phyloP scores from a whole-genome alignment of 2,329 filamentous ascomycete genomes.

The Stachybotrys chartarum region DNA sequence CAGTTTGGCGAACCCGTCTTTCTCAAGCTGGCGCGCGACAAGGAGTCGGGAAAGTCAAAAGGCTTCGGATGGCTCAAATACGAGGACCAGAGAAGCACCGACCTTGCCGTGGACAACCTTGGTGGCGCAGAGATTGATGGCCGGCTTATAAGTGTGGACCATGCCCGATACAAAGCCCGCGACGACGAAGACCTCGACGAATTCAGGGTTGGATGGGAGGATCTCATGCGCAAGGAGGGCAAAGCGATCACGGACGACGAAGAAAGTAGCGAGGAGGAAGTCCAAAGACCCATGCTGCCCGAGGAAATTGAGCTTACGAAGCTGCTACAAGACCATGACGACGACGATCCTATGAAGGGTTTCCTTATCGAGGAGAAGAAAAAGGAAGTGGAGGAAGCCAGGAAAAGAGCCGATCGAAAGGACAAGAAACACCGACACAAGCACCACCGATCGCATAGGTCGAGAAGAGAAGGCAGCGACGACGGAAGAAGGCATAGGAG shows the following conservation, averaged over 20 bases:
- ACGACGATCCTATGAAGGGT: conserved; percentile 96
- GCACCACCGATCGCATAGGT: conserved; percentile 38
- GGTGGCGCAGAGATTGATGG: conserved; percentile 80
- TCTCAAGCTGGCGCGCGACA: conserved; percentile 86
- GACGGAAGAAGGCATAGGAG: conserved; percentile 18
- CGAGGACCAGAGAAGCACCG: conserved; percentile 93
- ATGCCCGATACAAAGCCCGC: conserved; percentile 82
- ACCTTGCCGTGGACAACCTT: conserved; percentile 92
- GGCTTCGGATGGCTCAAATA: conserved; percentile 98
- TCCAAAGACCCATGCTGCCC: conserved; percentile 56
- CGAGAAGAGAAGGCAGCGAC: conserved; percentile 23
- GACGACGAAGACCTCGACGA: conserved; percentile 67
- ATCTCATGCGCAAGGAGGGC: conserved; percentile 48
- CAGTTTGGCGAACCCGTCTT: conserved; percentile 95
- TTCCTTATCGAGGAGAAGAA: conserved; percentile 88
- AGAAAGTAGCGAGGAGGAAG: conserved; percentile 38
- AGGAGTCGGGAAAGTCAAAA: conserved; percentile 89
- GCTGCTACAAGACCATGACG: conserved; percentile 74
- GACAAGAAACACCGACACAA: conserved; percentile 40
- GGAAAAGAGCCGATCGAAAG: conserved; percentile 42
- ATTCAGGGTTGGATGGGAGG: conserved; percentile 51
- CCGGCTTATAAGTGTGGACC: conserved; percentile 78
- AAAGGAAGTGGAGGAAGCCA: conserved; percentile 71
- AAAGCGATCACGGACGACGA: conserved; percentile 35
- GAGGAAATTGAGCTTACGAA: conserved; percentile 76